phyloP scores from a whole-genome alignment of 352 stramenopile species.

The Thalassiosira sp. region DNA sequence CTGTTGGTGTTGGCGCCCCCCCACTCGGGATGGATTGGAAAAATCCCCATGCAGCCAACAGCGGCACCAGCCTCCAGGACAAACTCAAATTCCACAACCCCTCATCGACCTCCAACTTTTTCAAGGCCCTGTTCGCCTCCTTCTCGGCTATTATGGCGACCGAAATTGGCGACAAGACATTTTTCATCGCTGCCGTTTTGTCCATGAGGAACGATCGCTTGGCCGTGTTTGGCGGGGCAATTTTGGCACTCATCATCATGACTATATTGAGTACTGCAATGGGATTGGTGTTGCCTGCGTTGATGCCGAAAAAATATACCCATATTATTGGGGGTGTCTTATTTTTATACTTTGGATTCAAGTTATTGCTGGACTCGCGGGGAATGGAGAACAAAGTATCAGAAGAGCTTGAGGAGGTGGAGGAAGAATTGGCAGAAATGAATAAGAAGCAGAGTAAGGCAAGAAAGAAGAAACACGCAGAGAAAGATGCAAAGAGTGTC shows the following conservation, averaged over 20 bases:
- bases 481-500: conserved; percentile 7
- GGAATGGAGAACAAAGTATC: conserved; percentile 81
- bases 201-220: conserved; percentile 94
- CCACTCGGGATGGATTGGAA: conserved; percentile 37
- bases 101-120: conserved; percentile 28
- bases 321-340: conserved; percentile 94
- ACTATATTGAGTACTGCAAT: conserved; percentile 89
- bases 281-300: conserved; percentile 89
- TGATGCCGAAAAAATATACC: conserved; percentile 92
- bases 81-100: conserved; percentile 47
- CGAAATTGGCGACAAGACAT: conserved; percentile 99
- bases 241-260: conserved; percentile 94
- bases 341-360: conserved; percentile 96
- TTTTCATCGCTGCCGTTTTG: conserved; percentile 98
- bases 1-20: background rate
- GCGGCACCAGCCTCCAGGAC: conserved; percentile 12
- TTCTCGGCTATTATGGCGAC: conserved; percentile 92
- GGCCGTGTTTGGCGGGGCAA: conserved; percentile 95
- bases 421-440: conserved; percentile 84
- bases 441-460: conserved; percentile 62
- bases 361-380: conserved; percentile 88
- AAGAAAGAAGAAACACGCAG: conserved; percentile 46
- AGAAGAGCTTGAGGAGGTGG: conserved; percentile 88
- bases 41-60: conserved; percentile 6
- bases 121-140: conserved; percentile 46